Conservation (phyloP, 139 green algal species). For the Mesotaenium endlicherianum region DNA sequence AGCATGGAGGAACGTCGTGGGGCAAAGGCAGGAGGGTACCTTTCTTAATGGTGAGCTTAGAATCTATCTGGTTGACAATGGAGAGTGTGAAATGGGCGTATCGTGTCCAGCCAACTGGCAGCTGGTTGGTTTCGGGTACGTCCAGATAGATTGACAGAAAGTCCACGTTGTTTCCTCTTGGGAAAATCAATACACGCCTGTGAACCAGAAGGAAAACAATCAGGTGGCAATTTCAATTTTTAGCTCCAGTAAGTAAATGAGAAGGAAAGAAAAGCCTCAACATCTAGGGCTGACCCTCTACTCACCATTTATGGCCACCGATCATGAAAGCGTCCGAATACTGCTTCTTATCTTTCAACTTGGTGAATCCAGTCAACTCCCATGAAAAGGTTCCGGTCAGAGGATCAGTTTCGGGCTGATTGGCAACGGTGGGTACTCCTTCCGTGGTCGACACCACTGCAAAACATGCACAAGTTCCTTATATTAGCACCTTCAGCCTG, state of each 20-base stretch:
- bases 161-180: conserved; percentile 54
- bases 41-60: conserved; percentile 65
- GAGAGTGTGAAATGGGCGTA: conserved; percentile 75
- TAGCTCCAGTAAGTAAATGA: not conserved
- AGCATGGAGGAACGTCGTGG: not conserved
- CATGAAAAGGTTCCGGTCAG: conserved; percentile 43
- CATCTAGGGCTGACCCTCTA: not conserved
- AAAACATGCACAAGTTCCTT: no score
- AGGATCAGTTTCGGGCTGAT: conserved; percentile 36
- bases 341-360: conserved; percentile 18
- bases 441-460: conserved; percentile 4
- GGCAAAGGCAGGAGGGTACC: not conserved
- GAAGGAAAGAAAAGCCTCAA: not conserved
- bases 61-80: conserved; percentile 71
- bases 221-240: not conserved
- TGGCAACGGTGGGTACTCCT: conserved; percentile 21
- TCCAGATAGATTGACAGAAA: conserved; percentile 58
- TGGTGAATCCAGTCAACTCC: conserved; percentile 44
- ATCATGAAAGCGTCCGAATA: conserved; percentile 44
- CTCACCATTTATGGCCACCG: conserved; percentile 49
- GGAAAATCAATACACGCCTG: conserved; percentile 57
- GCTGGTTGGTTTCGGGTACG: conserved; percentile 41
- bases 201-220: not conserved
- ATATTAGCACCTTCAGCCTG: no score
- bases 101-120: conserved; percentile 61